phyloP scores from a whole-genome alignment of 371 early-diverging fungal species.

The Massospora cicadina region DNA sequence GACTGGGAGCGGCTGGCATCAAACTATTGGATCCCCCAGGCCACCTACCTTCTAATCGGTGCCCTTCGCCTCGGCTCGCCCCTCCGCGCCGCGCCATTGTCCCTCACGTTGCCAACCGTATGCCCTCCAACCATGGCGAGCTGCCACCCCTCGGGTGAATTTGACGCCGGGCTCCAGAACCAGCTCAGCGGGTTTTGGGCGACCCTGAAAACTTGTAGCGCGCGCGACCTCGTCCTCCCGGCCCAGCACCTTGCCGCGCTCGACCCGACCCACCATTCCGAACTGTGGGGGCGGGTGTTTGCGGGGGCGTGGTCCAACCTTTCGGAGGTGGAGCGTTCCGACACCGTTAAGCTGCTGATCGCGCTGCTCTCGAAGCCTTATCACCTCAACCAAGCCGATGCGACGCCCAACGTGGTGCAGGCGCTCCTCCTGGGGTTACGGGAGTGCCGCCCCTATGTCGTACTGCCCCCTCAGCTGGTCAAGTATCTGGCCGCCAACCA shows the following conservation, averaged over 20 bases:
- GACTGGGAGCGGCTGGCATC: slow-evolving; percentile 83
- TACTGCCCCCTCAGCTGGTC: slow-evolving; percentile 80
- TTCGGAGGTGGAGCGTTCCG: slow-evolving; percentile 53
- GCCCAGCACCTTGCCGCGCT: slow-evolving; percentile 50
- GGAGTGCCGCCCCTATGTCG: slow-evolving; percentile 46
- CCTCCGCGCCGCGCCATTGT: slow-evolving; percentile 21
- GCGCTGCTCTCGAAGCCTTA: slow-evolving; percentile 78
- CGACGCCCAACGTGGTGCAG: slow-evolving; percentile 85
- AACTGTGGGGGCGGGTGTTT: slow-evolving; percentile 77
- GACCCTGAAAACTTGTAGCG: slow-evolving; percentile 1
- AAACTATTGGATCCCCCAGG: slow-evolving; percentile 85
- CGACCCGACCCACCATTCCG: slow-evolving; percentile 43
- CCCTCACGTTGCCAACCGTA: slow-evolving; percentile 23
- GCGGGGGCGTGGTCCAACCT: slow-evolving; percentile 66
- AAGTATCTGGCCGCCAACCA: slow-evolving; percentile 79
- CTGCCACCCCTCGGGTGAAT: background rate
- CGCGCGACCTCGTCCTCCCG: slow-evolving; percentile 28
- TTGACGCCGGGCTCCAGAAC: background rate
- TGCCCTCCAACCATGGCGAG: background rate
- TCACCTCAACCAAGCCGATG: slow-evolving; percentile 56
- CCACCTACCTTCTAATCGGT: slow-evolving; percentile 67
- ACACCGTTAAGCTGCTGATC: slow-evolving; percentile 60
- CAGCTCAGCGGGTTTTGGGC: background rate
- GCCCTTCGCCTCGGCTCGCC: slow-evolving; percentile 25
- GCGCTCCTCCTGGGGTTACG: slow-evolving; percentile 71